phyloP scores from a whole-genome alignment of 257 asterid genomes.

The Fraxinus excelsior region DNA sequence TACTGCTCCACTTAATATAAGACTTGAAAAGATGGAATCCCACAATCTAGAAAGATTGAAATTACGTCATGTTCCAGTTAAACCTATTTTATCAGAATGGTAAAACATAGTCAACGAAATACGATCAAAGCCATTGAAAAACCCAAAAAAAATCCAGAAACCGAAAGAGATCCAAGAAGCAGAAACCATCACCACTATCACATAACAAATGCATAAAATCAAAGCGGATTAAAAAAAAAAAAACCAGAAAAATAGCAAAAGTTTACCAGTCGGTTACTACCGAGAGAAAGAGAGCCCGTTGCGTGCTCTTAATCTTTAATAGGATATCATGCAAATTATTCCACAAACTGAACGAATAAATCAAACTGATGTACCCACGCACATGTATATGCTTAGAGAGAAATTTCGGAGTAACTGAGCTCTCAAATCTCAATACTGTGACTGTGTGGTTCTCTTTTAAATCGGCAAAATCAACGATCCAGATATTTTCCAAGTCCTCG shows the following conservation, averaged over 20 bases:
- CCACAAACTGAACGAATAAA: background rate
- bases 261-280: constrained; percentile 8
- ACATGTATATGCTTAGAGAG: background rate
- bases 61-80: constrained; percentile 22
- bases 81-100: constrained; percentile 7
- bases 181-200: background rate
- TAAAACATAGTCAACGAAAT: background rate
- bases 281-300: background rate
- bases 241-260: constrained; percentile 1
- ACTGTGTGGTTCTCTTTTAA: background rate
- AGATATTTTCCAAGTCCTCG: background rate
- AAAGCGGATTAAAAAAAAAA: background rate
- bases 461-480: background rate
- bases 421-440: constrained; percentile 13
- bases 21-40: too few species aligned
- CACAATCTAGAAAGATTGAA: too few species aligned
- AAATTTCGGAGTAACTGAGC: constrained; percentile 13
- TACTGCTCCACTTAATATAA: too few species aligned
- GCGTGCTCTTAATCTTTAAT: constrained; percentile 10
- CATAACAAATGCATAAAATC: background rate
- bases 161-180: constrained; percentile 28
- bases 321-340: constrained; percentile 26
- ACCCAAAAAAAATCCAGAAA: constrained; percentile 19
- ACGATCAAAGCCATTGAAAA: constrained; percentile 22
- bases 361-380: background rate